phyloP scores from a whole-genome alignment of 2,329 filamentous ascomycete species.

The Metarhizium album region DNA sequence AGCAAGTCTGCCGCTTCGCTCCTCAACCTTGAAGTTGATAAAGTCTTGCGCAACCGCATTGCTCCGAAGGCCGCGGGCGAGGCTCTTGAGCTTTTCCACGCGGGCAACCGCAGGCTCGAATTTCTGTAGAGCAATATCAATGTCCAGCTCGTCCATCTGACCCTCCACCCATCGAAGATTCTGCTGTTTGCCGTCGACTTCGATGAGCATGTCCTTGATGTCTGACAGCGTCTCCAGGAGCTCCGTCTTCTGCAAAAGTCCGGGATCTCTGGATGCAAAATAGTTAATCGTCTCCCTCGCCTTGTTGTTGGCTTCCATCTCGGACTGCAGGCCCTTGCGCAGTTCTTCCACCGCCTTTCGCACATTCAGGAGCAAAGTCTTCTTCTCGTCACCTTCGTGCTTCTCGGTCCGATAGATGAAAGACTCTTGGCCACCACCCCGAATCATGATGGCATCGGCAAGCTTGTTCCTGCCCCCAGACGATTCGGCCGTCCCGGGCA shows the following conservation, averaged over 20 bases:
- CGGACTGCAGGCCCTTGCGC: constrained; percentile 71
- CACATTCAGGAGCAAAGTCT: constrained; percentile 73
- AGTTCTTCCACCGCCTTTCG: constrained; percentile 88
- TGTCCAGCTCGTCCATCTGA: constrained; percentile 92
- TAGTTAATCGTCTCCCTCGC: constrained; percentile 78
- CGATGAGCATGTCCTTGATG: constrained; percentile 80
- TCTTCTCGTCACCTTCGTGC: constrained; percentile 67
- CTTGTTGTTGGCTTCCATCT: constrained; percentile 79
- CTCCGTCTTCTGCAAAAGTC: constrained; percentile 67
- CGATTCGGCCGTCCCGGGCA: constrained; percentile 55
- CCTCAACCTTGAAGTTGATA: constrained; percentile 82
- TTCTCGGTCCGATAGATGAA: constrained; percentile 92
- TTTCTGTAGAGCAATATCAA: constrained; percentile 82
- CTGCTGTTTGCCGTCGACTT: constrained; percentile 93
- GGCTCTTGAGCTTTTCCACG: constrained; percentile 73
- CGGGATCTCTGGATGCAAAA: constrained; percentile 68
- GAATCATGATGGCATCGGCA: constrained; percentile 80
- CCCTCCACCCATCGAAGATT: constrained; percentile 92
- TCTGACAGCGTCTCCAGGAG: constrained; percentile 68
- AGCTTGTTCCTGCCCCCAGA: constrained; percentile 49
- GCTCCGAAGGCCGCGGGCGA: constrained; percentile 71
- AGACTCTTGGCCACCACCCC: constrained; percentile 75
- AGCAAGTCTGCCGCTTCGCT: constrained; percentile 68
- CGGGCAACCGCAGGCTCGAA: constrained; percentile 76
- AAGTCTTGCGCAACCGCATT: constrained; percentile 85